phyloP scores from a whole-genome alignment of 73 alveolate genomes.

The Paramecium octaurelia region DNA sequence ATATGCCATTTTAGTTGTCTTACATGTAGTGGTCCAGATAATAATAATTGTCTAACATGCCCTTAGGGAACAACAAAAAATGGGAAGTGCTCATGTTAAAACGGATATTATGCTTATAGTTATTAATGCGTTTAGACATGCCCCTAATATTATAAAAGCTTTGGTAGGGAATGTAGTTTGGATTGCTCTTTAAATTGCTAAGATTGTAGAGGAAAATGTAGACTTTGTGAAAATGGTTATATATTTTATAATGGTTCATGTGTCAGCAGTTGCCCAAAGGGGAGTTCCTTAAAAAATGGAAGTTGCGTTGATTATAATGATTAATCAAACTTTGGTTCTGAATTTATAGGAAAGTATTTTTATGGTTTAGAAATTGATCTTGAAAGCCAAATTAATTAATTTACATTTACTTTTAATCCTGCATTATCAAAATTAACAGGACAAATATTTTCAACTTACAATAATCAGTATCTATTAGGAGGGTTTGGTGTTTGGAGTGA shows the following conservation, averaged over 20 bases:
- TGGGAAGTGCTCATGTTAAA: neutral
- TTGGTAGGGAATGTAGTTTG: neutral
- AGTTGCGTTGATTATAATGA: neutral
- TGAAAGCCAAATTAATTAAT: neutral
- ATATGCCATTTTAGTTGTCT: neutral
- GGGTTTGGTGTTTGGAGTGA: conserved; percentile 28
- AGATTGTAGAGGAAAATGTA: neutral
- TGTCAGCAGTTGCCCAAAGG: neutral
- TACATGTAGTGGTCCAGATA: neutral
- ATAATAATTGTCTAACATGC: neutral
- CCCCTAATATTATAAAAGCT: neutral
- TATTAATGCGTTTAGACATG: neutral
- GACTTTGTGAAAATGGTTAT: neutral
- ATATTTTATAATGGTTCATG: neutral
- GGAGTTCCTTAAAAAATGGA: neutral
- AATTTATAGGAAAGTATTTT: neutral
- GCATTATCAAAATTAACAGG: neutral
- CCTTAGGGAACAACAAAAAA: neutral
- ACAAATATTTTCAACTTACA: neutral
- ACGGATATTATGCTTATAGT: neutral
- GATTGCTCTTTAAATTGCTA: neutral
- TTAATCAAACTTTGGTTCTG: neutral
- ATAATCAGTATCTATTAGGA: neutral
- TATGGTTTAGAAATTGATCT: neutral
- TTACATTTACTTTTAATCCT: neutral